Evolutionary conservation across 768 basidiomycete genomes (phyloP).

Genomic region (Boletales sp.): DNA sequence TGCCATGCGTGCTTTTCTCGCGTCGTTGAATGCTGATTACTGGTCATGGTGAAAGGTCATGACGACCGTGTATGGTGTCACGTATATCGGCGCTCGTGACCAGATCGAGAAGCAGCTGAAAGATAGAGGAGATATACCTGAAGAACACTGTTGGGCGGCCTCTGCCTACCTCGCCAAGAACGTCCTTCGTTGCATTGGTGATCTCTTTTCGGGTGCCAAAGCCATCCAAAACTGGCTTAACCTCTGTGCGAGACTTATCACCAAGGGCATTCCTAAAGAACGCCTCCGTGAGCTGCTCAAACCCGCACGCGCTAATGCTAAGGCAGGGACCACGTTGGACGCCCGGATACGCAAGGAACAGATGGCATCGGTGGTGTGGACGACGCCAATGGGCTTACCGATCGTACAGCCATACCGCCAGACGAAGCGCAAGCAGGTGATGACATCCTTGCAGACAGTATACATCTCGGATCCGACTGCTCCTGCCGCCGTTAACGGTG

Average conservation of each 20-base stretch:
- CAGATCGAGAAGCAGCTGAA: slow-evolving; percentile 90
- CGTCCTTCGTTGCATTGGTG: slow-evolving; percentile 80
- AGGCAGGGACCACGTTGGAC: slow-evolving; percentile 19
- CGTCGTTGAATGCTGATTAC: not conserved
- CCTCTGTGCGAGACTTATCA: slow-evolving; percentile 74
- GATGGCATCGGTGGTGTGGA: slow-evolving; percentile 97
- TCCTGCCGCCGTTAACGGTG: slow-evolving; percentile 72
- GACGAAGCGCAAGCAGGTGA: slow-evolving; percentile 73
- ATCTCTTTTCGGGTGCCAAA: slow-evolving; percentile 91
- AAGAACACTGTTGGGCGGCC: slow-evolving; percentile 69
- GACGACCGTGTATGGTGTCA: slow-evolving; percentile 99
- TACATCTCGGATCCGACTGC: slow-evolving; percentile 85
- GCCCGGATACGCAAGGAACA: slow-evolving; percentile 72
- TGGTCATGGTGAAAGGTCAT: slow-evolving; percentile 59
- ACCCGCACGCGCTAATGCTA: slow-evolving; percentile 8
- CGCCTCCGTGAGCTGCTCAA: slow-evolving; percentile 48
- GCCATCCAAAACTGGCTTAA: slow-evolving; percentile 91
- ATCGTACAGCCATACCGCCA: slow-evolving; percentile 97
- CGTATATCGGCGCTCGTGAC: slow-evolving; percentile 89
- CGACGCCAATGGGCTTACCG: slow-evolving; percentile 90
- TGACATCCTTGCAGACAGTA: slow-evolving; percentile 81
- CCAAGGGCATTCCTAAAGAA: slow-evolving; percentile 79
- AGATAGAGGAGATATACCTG: slow-evolving; percentile 66
- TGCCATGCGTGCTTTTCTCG: slow-evolving; percentile 2
- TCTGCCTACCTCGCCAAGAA: slow-evolving; percentile 79